Evolutionary conservation across 169 alveolate species (phyloP), one percentile per base, ranked within the genome.

Genomic region (Theileria parva): DNA sequence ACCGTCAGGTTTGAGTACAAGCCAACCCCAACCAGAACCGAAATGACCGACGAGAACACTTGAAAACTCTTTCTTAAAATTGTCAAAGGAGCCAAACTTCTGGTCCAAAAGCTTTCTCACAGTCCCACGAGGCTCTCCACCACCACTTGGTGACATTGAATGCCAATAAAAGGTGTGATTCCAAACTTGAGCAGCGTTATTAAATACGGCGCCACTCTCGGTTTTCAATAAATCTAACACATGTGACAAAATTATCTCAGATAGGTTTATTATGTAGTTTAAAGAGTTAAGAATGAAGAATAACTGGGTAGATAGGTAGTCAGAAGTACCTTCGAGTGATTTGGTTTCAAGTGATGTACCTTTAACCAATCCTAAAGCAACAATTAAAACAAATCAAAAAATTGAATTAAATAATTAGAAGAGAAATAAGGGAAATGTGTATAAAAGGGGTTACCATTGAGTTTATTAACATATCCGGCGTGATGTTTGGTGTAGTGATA

Each of bases 1-100:
- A 39, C 96, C 95, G 75, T 88, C 87, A 65, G 95, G 88, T 91
- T 96, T 94, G 81, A 93, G 92, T 28, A 96, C 98, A 48, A 98
- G 92, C 98, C 99, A 97, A 51, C 97, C 98, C 99, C 99, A 98
- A 19, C 99, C 99, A 60, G 98, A 95, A 21, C 99, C 99, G 84
- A 95, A 96, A 65, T 94, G 96, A n/a, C 95, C 96, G 21, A 92
- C 86, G n/a, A 96, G 95, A 30, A 88, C 79, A 61, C 86, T 77
- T 25, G 95, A 79, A 84, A 95, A 96, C 76, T 88, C 88, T 28
- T 88, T 92, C 86, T 91, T 93, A 87, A 96, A 96, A 39, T 84
- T 68, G 32, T 81, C 92, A 66, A 95, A 92, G 32, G 93, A 74
- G 7, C 98, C 98, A 92, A 95, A 97, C 50, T 93, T 91, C 60